phyloP scores from a whole-genome alignment of 768 basidiomycete species.

The Tulasnella sp. region DNA sequence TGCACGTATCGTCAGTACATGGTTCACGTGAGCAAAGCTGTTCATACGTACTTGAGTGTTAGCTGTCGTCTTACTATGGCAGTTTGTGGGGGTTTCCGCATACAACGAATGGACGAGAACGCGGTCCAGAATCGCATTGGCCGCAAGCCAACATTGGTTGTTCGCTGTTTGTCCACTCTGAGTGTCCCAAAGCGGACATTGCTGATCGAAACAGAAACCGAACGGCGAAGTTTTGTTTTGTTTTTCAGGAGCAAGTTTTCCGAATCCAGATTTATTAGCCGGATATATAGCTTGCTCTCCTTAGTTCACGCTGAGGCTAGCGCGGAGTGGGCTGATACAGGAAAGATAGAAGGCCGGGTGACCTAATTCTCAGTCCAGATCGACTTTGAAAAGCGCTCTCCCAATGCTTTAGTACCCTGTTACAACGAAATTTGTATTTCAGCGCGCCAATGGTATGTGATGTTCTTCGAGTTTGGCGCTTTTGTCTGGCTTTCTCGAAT shows the following conservation, averaged over 20 bases:
- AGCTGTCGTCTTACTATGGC: constrained; percentile 7
- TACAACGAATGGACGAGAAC: neutral
- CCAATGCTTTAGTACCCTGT: neutral
- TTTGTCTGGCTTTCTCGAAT: neutral
- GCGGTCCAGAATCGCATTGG: neutral
- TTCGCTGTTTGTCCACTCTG: neutral
- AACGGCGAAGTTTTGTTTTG: no score
- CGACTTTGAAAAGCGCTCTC: neutral
- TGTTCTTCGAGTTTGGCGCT: neutral
- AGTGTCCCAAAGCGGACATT: neutral
- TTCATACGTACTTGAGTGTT: neutral
- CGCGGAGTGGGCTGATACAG: no score
- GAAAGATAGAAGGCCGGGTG: neutral
- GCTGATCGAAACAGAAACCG: neutral
- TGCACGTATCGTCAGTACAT: neutral
- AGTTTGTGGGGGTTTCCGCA: neutral
- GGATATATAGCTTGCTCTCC: no score
- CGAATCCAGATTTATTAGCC: neutral
- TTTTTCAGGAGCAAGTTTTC: neutral
- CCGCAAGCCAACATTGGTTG: neutral
- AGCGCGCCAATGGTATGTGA: neutral
- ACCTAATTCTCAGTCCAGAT: neutral
- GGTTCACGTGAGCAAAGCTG: neutral
- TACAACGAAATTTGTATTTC: neutral
- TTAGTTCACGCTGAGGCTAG: neutral